Evolutionary conservation across 2,329 filamentous ascomycete species (phyloP).

Genomic region (Geosmithia morbida): DNA sequence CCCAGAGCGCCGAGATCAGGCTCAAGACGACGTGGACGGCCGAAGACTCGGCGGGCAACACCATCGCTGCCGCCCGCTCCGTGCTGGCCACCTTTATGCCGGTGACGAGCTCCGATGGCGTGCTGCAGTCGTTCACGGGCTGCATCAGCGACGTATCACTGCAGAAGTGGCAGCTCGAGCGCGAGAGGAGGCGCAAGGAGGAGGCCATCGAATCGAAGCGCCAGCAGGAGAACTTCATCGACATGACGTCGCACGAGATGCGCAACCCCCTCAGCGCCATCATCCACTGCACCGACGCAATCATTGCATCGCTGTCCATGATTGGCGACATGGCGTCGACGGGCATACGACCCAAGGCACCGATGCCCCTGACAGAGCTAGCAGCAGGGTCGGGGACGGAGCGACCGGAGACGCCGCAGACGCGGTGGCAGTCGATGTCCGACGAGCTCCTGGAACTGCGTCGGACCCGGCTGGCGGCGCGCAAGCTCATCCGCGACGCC

Average conservation of each 20-base stretch:
- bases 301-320: slow-evolving; percentile 34
- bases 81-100: slow-evolving; percentile 36
- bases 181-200: slow-evolving; percentile 32
- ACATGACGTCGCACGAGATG: slow-evolving; percentile 61
- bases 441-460: not conserved
- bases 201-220: slow-evolving; percentile 45
- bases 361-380: slow-evolving; percentile 9
- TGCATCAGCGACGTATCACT: slow-evolving; percentile 33
- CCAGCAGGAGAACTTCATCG: slow-evolving; percentile 71
- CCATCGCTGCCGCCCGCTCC: slow-evolving; percentile 29
- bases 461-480: slow-evolving; percentile 14
- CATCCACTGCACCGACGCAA: slow-evolving; percentile 59
- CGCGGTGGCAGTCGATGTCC: not conserved
- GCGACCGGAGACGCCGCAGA: not conserved
- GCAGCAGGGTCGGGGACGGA: slow-evolving; percentile 3
- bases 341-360: slow-evolving; percentile 3
- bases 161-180: slow-evolving; percentile 35
- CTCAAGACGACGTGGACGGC: slow-evolving; percentile 30
- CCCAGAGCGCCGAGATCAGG: slow-evolving; percentile 32
- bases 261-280: slow-evolving; percentile 62
- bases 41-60: slow-evolving; percentile 27
- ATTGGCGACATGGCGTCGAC: slow-evolving; percentile 21
- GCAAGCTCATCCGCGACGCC: slow-evolving; percentile 38
- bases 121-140: slow-evolving; percentile 29
- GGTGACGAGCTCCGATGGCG: slow-evolving; percentile 28